Evolutionary conservation across 441 rosid species (phyloP).

Genomic region (Euphorbia schlechtendalii): DNA sequence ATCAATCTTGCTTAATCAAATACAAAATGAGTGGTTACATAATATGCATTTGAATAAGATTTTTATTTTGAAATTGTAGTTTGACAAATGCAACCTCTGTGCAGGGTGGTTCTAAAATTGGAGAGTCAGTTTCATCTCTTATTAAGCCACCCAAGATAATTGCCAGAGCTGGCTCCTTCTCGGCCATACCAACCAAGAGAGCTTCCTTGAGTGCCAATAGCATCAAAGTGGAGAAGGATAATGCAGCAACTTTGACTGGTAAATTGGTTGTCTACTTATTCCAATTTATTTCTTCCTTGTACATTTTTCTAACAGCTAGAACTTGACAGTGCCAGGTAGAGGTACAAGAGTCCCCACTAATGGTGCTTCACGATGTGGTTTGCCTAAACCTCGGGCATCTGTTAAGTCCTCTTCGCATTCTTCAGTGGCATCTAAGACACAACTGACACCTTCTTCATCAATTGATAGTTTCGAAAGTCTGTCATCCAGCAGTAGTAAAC

Average conservation of each 20-base stretch:
- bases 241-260: conserved; percentile 35
- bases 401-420: conserved; percentile 40
- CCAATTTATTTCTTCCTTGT: conserved; percentile 11
- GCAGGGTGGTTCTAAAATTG: conserved; percentile 35
- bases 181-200: conserved; percentile 45
- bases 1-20: background rate
- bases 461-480: conserved; percentile 54
- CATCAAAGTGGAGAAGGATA: conserved; percentile 49
- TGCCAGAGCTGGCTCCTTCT: conserved; percentile 27
- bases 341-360: conserved; percentile 33
- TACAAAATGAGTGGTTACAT: background rate
- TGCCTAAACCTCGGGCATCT: conserved; percentile 43
- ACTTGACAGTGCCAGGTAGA: conserved; percentile 41
- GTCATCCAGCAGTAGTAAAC: conserved; percentile 41
- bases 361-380: conserved; percentile 31
- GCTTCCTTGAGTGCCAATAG: conserved; percentile 46
- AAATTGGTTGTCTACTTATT: conserved; percentile 11
- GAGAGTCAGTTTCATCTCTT: conserved; percentile 33
- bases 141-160: conserved; percentile 47
- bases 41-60: background rate
- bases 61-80: background rate
- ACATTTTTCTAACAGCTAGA: conserved; percentile 10
- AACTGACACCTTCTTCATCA: conserved; percentile 59
- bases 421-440: conserved; percentile 43
- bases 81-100: conserved; percentile 16